Evolutionary conservation across 331 rosid genomes (phyloP).

Genomic region (Malus hybrid): DNA sequence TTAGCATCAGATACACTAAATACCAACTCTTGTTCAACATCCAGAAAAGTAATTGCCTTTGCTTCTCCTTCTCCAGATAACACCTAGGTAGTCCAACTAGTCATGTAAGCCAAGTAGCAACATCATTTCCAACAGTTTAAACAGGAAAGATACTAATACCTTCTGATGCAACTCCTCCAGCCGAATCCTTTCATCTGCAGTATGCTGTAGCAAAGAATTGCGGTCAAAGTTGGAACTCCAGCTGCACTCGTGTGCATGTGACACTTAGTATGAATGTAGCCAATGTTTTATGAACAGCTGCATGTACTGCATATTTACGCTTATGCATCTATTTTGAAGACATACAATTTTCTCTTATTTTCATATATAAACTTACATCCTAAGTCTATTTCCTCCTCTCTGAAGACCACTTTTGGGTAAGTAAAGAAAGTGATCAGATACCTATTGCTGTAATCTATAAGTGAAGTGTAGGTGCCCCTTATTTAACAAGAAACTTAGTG

Average conservation of each 20-base stretch:
- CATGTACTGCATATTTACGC: neutral
- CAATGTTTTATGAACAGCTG: neutral
- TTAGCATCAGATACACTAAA: constrained; percentile 19
- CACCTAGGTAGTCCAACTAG: constrained; percentile 38
- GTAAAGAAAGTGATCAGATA: neutral
- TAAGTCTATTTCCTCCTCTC: neutral
- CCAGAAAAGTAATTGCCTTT: constrained; percentile 53
- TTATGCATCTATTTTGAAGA: neutral
- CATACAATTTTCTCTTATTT: neutral
- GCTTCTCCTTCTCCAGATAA: constrained; percentile 92
- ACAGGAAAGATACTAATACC: constrained; percentile 36
- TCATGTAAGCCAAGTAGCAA: constrained; percentile 17
- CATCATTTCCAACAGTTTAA: constrained; percentile 15
- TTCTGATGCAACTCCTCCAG: constrained; percentile 83
- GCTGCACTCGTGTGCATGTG: neutral
- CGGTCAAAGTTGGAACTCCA: constrained; percentile 19
- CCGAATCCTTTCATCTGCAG: constrained; percentile 94
- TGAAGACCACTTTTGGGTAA: neutral
- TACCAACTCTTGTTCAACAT: constrained; percentile 76
- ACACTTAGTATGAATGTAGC: neutral
- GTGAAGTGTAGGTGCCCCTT: neutral
- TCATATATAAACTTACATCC: neutral
- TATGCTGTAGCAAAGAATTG: constrained; percentile 53
- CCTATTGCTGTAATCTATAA: neutral
- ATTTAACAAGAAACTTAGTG: neutral